Evolutionary conservation across 2,329 filamentous ascomycete genomes (phyloP).

Genomic region (Botryotinia narcissicola): DNA sequence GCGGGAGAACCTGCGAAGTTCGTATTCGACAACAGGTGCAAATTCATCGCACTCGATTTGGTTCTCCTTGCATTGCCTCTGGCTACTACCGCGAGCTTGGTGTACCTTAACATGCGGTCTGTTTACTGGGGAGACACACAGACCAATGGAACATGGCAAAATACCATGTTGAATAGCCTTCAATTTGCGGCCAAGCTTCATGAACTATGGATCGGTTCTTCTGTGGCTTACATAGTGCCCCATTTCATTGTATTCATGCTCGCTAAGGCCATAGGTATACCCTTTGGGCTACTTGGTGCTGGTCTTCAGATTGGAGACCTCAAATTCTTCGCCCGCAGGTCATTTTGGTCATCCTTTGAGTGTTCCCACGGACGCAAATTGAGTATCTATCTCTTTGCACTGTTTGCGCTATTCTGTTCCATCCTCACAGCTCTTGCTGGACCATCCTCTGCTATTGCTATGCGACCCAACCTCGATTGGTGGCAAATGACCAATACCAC

Average conservation of each 20-base stretch:
- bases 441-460: background rate
- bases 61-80: too few relatives aligned
- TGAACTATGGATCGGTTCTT: background rate
- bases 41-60: too few relatives aligned
- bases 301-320: background rate
- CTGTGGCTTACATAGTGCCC: background rate
- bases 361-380: background rate
- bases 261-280: background rate
- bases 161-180: background rate
- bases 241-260: background rate
- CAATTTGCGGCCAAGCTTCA: background rate
- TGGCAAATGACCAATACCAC: background rate
- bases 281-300: background rate
- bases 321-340: background rate
- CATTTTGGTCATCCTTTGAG: background rate
- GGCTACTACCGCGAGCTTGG: too few relatives aligned
- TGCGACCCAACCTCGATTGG: background rate
- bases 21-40: too few relatives aligned
- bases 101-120: too few relatives aligned
- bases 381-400: background rate
- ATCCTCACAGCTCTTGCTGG: background rate
- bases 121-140: too few relatives aligned
- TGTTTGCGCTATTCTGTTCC: background rate
- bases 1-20: too few relatives aligned
- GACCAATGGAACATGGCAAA: background rate